Evolutionary conservation across 2,329 filamentous ascomycete species (phyloP).

Genomic region (Bimuria novae-zelandiae): DNA sequence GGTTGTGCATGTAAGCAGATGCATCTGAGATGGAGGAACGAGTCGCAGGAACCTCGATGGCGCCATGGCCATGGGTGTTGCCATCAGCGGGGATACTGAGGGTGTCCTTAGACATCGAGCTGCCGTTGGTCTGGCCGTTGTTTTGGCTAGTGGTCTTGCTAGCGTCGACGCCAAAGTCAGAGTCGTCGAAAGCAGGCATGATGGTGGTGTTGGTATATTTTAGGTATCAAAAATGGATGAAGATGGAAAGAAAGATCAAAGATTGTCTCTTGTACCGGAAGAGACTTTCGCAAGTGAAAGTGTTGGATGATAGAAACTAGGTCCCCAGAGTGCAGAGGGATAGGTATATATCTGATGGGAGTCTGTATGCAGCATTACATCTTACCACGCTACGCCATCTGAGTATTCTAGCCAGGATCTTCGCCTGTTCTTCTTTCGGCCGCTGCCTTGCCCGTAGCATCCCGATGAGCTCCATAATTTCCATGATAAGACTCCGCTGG

Average conservation of each 20-base stretch:
- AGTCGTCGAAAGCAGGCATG: constrained; percentile 66
- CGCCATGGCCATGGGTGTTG: constrained; percentile 43
- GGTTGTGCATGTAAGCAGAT: constrained; percentile 71
- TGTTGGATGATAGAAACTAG: background rate
- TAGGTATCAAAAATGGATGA: background rate
- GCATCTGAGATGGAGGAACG: constrained; percentile 71
- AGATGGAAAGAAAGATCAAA: background rate
- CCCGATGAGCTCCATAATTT: constrained; percentile 4
- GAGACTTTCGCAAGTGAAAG: background rate
- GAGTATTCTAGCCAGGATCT: constrained; percentile 4
- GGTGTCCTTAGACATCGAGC: constrained; percentile 38
- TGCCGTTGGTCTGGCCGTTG: constrained; percentile 21
- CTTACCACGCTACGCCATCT: background rate
- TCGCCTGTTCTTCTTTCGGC: constrained; percentile 5
- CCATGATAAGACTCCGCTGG: background rate
- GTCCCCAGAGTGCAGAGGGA: background rate
- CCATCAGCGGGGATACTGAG: constrained; percentile 36
- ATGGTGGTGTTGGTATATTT: constrained; percentile 10
- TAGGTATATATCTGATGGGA: constrained; percentile 13
- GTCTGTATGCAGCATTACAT: background rate
- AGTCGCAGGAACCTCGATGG: constrained; percentile 72
- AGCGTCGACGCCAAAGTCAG: constrained; percentile 55
- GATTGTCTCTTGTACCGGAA: background rate
- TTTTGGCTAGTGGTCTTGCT: constrained; percentile 30
- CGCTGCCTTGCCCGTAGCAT: constrained; percentile 7